Base-by-base conservation (phyloP, 2,329 filamentous ascomycete species). In the Diaporthe citriasiana region DNA sequence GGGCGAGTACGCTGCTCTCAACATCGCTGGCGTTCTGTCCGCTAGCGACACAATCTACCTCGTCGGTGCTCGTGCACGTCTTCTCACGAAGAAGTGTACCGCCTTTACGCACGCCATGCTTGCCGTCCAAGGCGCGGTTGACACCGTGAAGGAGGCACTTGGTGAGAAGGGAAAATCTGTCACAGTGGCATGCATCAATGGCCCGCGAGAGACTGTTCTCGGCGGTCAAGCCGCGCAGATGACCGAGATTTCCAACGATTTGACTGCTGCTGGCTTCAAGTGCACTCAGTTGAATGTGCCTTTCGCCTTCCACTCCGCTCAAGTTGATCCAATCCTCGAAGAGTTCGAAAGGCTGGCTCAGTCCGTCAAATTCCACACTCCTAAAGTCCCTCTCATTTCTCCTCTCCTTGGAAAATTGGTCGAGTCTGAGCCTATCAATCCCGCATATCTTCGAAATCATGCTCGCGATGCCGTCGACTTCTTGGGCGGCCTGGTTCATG, bases 161-260 rank as follows among this genome's bases (percentile, higher is more conserved):
- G 83, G 83, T 76, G 86, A 81, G n/a, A 79, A 78, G 50, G 79
- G 80, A 1, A 72, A 76, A 78, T 83, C 82, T 7, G 80, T 87
- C 70, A 88, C 89, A 51, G 78, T 90, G 42, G 92, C 94, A 22
- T 97, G 94, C 84, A 89, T 95, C 80, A 97, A 97, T 78, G 91
- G 92, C 0, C 91, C 92, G 0, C 86, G 90, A 68, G 93, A 95
- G 80, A 95, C 92, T 13, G 94, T 97, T 2, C 85, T 97, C n/a
- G 85, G 84, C 30, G 88, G 87, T 13, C 78, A 80, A 13, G 82
- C 84, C 0, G 78, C 78, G 1, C 82, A 87, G 70, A 83, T 89
- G 51, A 78, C 82, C 4, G 80, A 84, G 5, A 84, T 91, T 22
- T 86, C 88, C 12, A 74, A 78, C 51, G 76, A 79, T 72, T 79